Percentiles rank a stretch among this genome's conserved stretches.
phyloP scores from a whole-genome alignment of 73 alveolate species.

The Tetrahymena elliotti region DNA sequence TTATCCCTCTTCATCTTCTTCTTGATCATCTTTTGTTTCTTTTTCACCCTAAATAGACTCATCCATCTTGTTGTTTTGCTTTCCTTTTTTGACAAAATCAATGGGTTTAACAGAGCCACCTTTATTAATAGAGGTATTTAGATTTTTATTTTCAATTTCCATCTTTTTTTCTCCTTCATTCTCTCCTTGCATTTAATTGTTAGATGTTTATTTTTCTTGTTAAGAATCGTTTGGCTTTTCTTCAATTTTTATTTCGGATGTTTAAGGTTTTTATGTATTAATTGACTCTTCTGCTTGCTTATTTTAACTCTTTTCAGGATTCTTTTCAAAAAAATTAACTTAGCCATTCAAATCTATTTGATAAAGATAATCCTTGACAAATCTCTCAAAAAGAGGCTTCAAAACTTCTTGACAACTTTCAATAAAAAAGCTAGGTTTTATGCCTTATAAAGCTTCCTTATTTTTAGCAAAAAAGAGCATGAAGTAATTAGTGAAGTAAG shows the following conservation, averaged over 20 bases:
- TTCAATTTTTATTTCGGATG: neutral
- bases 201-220: constrained; percentile 8
- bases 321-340: neutral
- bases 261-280: neutral
- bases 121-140: neutral
- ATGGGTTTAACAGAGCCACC: neutral
- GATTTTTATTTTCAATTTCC: neutral
- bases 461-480: neutral
- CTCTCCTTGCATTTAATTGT: neutral
- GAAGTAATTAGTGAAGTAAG: neutral
- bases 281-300: neutral
- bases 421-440: neutral
- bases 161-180: neutral
- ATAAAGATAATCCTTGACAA: neutral
- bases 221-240: neutral
- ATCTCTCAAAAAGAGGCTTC: neutral
- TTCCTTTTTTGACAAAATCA: neutral
- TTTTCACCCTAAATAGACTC: neutral
- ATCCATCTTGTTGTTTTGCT: neutral
- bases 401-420: neutral
- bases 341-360: neutral
- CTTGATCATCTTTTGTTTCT: constrained; percentile 2
- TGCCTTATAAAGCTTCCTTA: neutral
- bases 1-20: constrained; percentile 26
- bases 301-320: neutral